Conservation (phyloP, 371 early-diverging fungal species). For the Massospora cicadina region DNA sequence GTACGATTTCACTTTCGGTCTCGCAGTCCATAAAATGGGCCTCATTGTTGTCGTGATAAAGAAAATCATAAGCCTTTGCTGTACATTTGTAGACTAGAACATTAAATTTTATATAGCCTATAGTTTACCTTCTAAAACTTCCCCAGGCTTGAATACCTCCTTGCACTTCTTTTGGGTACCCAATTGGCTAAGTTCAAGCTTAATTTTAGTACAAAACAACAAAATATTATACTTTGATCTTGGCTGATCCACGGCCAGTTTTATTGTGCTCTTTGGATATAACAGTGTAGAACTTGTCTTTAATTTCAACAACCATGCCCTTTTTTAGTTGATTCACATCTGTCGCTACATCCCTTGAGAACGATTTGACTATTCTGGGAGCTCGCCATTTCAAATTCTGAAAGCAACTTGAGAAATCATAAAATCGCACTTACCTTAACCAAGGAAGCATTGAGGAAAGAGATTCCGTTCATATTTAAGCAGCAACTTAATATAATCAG, state of each 20-base stretch:
- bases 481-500: too few species aligned
- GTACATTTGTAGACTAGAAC: not conserved
- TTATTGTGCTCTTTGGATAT: conserved; percentile 2
- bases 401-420: not conserved
- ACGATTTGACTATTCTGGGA: not conserved
- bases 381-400: not conserved
- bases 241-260: conserved; percentile 4
- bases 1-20: not conserved
- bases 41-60: not conserved
- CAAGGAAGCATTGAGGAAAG: not conserved
- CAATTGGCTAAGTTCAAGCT: conserved; percentile 4
- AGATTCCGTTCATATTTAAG: not conserved
- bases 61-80: not conserved
- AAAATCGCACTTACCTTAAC: not conserved
- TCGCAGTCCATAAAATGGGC: conserved; percentile 3
- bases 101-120: not conserved
- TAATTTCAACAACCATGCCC: not conserved
- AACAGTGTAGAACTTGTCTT: conserved; percentile 4
- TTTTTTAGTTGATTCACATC: conserved; percentile 2
- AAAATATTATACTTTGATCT: conserved; percentile 6
- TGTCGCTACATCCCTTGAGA: not conserved
- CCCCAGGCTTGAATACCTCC: conserved; percentile 9
- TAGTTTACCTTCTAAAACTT: conserved; percentile 1
- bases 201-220: not conserved
- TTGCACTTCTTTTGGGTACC: not conserved